Evolutionary conservation across 2,329 filamentous ascomycete species (phyloP).

Genomic region (Xylariaceae sp.): DNA sequence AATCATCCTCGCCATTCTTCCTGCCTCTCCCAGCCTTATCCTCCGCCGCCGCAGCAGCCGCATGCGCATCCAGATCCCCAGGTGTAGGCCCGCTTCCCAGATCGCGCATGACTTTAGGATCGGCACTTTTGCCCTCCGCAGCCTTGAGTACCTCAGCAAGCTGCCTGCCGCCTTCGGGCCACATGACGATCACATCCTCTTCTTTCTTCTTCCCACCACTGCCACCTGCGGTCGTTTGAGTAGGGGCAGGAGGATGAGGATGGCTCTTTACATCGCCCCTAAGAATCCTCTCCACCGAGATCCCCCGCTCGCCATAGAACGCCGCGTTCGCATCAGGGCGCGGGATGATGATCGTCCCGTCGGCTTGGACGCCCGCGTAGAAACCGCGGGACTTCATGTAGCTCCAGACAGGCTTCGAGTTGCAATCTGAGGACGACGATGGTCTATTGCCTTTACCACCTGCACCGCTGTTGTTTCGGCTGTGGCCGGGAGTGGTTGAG

Average conservation of each 20-base stretch:
- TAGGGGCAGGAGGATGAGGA: too few species aligned
- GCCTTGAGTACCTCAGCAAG: conserved; percentile 38
- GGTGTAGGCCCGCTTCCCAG: conserved; percentile 24
- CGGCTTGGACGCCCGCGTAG: conserved; percentile 81
- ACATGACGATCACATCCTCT: conserved; percentile 33
- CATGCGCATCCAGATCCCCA: conserved; percentile 21
- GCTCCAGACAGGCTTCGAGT: conserved; percentile 63
- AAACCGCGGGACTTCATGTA: conserved; percentile 89
- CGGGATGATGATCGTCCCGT: conserved; percentile 83
- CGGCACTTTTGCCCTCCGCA: conserved; percentile 33
- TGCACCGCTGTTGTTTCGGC: conserved; percentile 9
- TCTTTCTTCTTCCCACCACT: conserved; percentile 28
- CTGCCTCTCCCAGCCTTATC: background rate
- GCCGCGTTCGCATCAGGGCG: conserved; percentile 82
- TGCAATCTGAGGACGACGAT: too few species aligned
- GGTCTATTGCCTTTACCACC: too few species aligned
- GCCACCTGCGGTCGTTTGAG: too few species aligned
- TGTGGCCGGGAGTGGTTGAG: background rate
- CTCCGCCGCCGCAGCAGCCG: background rate
- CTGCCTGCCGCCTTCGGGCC: conserved; percentile 37
- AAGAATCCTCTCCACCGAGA: conserved; percentile 46
- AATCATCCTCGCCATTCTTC: background rate
- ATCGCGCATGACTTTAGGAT: conserved; percentile 20
- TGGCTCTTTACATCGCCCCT: conserved; percentile 36
- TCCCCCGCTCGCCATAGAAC: conserved; percentile 68